Base-by-base conservation (phyloP, 2,329 filamentous ascomycete genomes). In the Albophoma yamanashiensis region DNA sequence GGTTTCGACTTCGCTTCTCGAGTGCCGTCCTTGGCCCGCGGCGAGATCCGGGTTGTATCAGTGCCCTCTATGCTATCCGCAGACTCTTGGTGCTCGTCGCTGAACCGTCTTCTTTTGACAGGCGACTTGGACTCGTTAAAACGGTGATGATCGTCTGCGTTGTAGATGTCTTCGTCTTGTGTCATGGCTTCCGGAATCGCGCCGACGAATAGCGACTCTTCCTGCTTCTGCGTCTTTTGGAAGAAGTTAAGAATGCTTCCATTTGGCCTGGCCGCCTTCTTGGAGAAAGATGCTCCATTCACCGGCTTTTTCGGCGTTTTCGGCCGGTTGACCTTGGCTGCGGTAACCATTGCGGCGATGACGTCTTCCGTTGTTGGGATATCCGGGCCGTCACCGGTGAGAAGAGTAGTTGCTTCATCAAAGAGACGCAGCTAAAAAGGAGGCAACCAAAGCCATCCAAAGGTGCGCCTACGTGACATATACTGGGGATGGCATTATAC, bases 231-330 rank as follows among this genome's bases (percentile, higher is more conserved):
- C 0, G 83, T 78, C 68, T 90, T 91, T 67, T 89, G 86, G 69
- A 92, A 92, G 71, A 91, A 92, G 63, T 74, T 90, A 17, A 91
- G 74, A 39, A 91, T 91, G 63, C 86, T 91, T 8, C 79, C 78
- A 66, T 89, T 90, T 0, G 76, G 75, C 45, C 75, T 75, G 25
- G 67, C 65, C 4, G 75, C 68, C 57, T 73, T 75, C 64, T 73
- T 75, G n/a, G 67, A 60, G 5, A 67, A 56, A 34, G 66, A 61
- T 3, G 65, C 63, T 25, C 60, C 56, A 3, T 66, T 60, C 14
- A 61, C 57, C 17, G 71, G 60, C 60, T 73, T 76, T 62, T 64
- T 70, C 34, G 73, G 71, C 8, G 71, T 72, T 55, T 65, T 64
- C 12, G 68, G 66, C 58, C 71, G 72, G 38, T 62, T 70, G 40